These are phyloP conservation scores for Colletotrichum sp. DNA, from an alignment of 2,329 filamentous ascomycete genomes.

Conservation along the genomic window DNA sequence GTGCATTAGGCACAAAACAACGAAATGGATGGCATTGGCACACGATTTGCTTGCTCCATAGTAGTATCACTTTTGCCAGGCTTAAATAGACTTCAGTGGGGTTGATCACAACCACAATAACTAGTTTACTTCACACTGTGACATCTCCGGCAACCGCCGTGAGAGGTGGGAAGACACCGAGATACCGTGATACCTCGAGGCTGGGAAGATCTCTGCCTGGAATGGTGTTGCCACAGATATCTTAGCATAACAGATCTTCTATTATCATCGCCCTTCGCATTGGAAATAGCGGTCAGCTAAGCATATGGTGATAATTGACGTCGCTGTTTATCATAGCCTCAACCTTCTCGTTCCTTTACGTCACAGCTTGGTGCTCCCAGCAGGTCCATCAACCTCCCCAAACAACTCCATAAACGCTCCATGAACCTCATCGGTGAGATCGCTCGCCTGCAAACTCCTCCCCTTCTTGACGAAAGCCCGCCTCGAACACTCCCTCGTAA, in stretches of 20 bases:
- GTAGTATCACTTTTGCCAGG: neutral
- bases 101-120: neutral
- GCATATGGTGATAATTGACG: rapidly evolving
- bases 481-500: conserved; percentile 90
- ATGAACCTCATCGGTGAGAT: conserved; percentile 90
- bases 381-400: conserved; percentile 66
- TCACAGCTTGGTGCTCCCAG: conserved; percentile 39
- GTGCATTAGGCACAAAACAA: neutral
- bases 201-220: neutral
- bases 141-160: too few relatives aligned
- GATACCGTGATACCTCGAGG: neutral
- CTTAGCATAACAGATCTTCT: neutral
- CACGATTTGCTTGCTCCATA: neutral
- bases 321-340: neutral
- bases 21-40: too few relatives aligned
- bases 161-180: neutral
- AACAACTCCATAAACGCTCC: conserved; percentile 80
- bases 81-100: neutral
- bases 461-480: conserved; percentile 87
- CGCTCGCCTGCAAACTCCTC: conserved; percentile 87
- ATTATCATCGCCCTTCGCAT: neutral
- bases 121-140: too few relatives aligned
- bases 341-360: too few relatives aligned
- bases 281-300: neutral
- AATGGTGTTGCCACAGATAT: neutral